Percentiles rank a stretch among this genome's conserved stretches.
These are phyloP conservation scores for Rutidosis leptorrhynchoides DNA, from an alignment of 129 eudicot species.

Conservation along the genomic window DNA sequence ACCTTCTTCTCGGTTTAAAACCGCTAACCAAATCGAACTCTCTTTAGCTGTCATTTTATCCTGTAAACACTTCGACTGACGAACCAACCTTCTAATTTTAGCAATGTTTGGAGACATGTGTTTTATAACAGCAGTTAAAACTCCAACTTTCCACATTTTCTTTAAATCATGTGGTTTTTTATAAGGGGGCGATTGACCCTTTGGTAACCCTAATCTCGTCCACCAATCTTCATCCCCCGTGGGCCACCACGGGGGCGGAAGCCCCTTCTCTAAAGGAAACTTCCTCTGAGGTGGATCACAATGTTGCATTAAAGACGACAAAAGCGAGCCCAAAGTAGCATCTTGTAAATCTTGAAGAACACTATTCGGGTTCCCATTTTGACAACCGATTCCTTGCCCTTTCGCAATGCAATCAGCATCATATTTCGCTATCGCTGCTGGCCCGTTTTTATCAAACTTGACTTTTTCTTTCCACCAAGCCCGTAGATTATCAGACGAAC, in stretches of 20 bases:
- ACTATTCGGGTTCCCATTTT: slow-evolving; percentile 45
- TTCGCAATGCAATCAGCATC: slow-evolving; percentile 50
- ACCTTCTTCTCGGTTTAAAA: slow-evolving; percentile 74
- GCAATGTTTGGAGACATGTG: slow-evolving; percentile 96
- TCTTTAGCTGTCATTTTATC: slow-evolving; percentile 20
- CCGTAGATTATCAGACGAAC: slow-evolving; percentile 83
- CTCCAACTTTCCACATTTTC: slow-evolving; percentile 96
- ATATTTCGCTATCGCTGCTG: slow-evolving; percentile 76
- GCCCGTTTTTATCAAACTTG: slow-evolving; percentile 89
- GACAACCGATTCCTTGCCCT: slow-evolving; percentile 36
- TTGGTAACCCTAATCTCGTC: slow-evolving; percentile 56
- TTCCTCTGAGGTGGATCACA: slow-evolving; percentile 50
- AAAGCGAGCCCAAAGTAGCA: slow-evolving; percentile 86
- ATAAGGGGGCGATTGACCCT: slow-evolving; percentile 74
- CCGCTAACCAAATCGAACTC: slow-evolving; percentile 63
- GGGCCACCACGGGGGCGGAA: slow-evolving; percentile 99
- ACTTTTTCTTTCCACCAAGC: slow-evolving; percentile 99
- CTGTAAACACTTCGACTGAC: slow-evolving; percentile 12
- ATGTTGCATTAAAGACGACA: slow-evolving; percentile 78
- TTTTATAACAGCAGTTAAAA: slow-evolving; percentile 84
- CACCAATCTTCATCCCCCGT: slow-evolving; percentile 86
- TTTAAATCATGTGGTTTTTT: slow-evolving; percentile 97
- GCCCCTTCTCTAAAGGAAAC: slow-evolving; percentile 74
- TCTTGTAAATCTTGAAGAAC: slow-evolving; percentile 85
- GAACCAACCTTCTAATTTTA: slow-evolving; percentile 61